A percentile compares a stretch with the other conserved stretches of the same genome.
Evolutionary conservation across 1,284 basidiomycete genomes (phyloP).

Genomic region (Athelia psychrophila): DNA sequence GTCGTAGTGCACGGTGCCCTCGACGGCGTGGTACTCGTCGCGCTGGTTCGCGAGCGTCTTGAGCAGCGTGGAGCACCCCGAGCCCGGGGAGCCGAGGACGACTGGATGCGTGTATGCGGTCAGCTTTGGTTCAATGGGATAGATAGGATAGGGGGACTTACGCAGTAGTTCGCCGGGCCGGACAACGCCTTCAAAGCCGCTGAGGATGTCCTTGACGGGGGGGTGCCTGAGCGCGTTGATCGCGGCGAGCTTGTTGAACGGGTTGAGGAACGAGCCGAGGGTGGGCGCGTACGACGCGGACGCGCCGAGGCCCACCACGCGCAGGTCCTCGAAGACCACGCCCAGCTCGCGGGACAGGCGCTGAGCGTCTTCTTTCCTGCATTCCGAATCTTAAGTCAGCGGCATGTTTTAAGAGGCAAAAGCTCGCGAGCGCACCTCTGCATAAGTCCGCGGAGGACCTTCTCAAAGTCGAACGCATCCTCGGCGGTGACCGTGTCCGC

Average conservation of each 20-base stretch:
- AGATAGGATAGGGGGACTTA: slow-evolving; percentile 6
- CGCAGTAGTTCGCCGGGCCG: slow-evolving; percentile 37
- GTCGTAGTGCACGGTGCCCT: slow-evolving; percentile 28
- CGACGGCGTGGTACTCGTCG: slow-evolving; percentile 27
- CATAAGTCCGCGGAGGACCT: slow-evolving; percentile 32
- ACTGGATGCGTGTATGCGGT: slow-evolving; percentile 11
- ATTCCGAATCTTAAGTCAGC: slow-evolving; percentile 6
- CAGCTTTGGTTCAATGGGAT: background rate
- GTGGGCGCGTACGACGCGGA: slow-evolving; percentile 17
- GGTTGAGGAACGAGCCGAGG: slow-evolving; percentile 19
- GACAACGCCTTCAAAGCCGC: slow-evolving; percentile 27
- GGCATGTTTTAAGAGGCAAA: too few relatives aligned
- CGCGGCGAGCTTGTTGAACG: slow-evolving; percentile 7
- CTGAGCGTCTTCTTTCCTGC: slow-evolving; percentile 41
- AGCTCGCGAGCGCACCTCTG: slow-evolving; percentile 31
- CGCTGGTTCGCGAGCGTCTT: slow-evolving; percentile 38
- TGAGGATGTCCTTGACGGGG: slow-evolving; percentile 22
- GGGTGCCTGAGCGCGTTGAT: slow-evolving; percentile 15
- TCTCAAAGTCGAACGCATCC: slow-evolving; percentile 45
- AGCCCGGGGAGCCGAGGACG: slow-evolving; percentile 37
- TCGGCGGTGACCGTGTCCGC: slow-evolving; percentile 23
- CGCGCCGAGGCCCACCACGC: slow-evolving; percentile 18
- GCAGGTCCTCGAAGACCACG: slow-evolving; percentile 36
- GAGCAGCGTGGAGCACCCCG: slow-evolving; percentile 39
- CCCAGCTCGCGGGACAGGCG: slow-evolving; percentile 46